Base-by-base conservation (phyloP, 1,284 basidiomycete species). In the Cutaneotrichosporon mucoides region DNA sequence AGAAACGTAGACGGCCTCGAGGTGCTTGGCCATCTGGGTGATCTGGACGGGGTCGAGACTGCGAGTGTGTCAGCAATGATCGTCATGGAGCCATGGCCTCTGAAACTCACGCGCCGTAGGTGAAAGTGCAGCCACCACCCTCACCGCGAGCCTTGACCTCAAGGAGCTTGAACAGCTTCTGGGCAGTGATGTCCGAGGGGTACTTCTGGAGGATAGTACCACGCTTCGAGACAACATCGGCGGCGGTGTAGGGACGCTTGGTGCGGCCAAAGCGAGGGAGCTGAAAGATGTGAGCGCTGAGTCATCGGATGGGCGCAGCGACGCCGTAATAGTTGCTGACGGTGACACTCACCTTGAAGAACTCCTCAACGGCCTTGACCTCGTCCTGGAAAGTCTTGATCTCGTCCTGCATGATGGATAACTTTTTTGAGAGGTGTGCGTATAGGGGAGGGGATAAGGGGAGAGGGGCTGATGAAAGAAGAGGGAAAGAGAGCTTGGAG, bases 11-110 rank as follows among this genome's bases (percentile, higher is more conserved):
- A 98, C 88, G 24, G 92, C 89, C 73, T 98, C 92, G 72, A 96
- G 91, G 77, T 93, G 85, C 70, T 85, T 84, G 7, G 93, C 96
- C 93, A 98, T 97, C 79, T 99, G 95, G 0, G 92, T 84, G 45
- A 85, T 84, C 81, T 99, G 95, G 11, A 99, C 93, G 2, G 94
- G 92, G 79, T 99, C 96, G 64, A 99, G 86, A 37, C 92, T 94
- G 66, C 11, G 47, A 8, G 36, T 55, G 41, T 44, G 48, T 55
- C 34, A 10, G n/a, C 24, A 13, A 16, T 13, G 24, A 11, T 36
- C 24, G 24, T 24, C 24, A 24, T 24, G 24, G 24, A 24, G 24
- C 24, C 24, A 24, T 24, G 24, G 24, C 24, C 24, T 10, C 24
- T 45, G 15, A 16, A 11, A 89, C 92, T 85, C 73, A 94, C 90